phyloP scores from a whole-genome alignment of 1,139 yeast species.

The Geotrichum histeridarum region DNA sequence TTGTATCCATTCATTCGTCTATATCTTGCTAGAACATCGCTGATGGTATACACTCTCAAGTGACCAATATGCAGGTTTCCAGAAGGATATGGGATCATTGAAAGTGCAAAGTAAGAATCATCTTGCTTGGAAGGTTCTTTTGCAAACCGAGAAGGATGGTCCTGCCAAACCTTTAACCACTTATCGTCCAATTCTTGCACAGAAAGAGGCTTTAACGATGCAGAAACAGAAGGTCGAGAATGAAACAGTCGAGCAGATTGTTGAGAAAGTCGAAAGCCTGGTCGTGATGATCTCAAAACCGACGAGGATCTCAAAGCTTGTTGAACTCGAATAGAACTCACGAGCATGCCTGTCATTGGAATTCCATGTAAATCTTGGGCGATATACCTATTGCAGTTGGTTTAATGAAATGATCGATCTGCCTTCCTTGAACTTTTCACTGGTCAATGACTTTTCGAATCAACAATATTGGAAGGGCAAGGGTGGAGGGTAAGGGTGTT shows the following conservation, averaged over 20 bases:
- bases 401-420: too few species aligned
- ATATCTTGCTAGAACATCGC: conserved; percentile 77
- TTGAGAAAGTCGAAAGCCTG: not conserved
- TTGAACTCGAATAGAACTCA: not conserved
- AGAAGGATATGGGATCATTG: conserved; percentile 96
- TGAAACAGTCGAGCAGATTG: not conserved
- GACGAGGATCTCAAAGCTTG: not conserved
- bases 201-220: conserved; percentile 13
- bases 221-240: conserved; percentile 1
- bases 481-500: too few species aligned
- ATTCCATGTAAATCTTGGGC: too few species aligned
- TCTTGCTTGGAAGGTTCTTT: conserved; percentile 19
- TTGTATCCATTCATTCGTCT: conserved; percentile 68
- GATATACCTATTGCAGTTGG: too few species aligned
- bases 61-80: conserved; percentile 93
- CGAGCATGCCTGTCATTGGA: not conserved
- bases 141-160: conserved; percentile 25
- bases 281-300: not conserved
- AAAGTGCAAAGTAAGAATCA: conserved; percentile 56
- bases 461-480: too few species aligned
- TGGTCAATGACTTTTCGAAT: too few species aligned
- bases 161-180: conserved; percentile 34
- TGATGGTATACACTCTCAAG: conserved; percentile 81
- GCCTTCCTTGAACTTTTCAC: too few species aligned
- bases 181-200: conserved; percentile 29